Conservation (phyloP, 1,139 yeast genomes). For the Spencermartinsiella ligniputridi region DNA sequence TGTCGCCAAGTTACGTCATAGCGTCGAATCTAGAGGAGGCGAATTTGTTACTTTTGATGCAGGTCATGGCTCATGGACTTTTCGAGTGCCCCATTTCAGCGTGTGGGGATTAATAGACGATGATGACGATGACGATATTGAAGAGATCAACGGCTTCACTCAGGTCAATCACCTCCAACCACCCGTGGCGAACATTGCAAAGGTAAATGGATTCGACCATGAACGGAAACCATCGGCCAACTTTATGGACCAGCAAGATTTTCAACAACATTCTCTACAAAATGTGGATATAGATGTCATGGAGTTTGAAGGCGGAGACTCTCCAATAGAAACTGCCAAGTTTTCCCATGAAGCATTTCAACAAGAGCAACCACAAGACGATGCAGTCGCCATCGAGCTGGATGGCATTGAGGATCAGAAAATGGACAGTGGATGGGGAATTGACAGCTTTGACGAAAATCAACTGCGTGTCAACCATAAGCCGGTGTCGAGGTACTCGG, state of each 20-base stretch:
- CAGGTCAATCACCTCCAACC: conserved; percentile 5
- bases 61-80: conserved; percentile 70
- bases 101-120: conserved; percentile 86
- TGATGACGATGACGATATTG: conserved; percentile 51
- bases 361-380: background rate
- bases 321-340: background rate
- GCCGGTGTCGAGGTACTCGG: background rate
- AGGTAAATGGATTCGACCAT: background rate
- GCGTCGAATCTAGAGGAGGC: conserved; percentile 59
- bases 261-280: background rate
- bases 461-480: no score
- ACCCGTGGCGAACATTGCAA: background rate
- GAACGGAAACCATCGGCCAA: background rate
- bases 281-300: background rate
- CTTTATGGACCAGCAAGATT: background rate
- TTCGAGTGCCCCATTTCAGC: conserved; percentile 86
- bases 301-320: background rate
- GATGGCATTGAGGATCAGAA: background rate
- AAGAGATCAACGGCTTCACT: conserved; percentile 25
- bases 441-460: background rate
- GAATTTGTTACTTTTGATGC: conserved; percentile 79
- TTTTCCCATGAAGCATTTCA: background rate
- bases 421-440: background rate
- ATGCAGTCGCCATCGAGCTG: background rate
- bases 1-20: conserved; percentile 40